phyloP scores from a whole-genome alignment of 805 yeast species.

The Wickerhamiella kurtzmanii region DNA sequence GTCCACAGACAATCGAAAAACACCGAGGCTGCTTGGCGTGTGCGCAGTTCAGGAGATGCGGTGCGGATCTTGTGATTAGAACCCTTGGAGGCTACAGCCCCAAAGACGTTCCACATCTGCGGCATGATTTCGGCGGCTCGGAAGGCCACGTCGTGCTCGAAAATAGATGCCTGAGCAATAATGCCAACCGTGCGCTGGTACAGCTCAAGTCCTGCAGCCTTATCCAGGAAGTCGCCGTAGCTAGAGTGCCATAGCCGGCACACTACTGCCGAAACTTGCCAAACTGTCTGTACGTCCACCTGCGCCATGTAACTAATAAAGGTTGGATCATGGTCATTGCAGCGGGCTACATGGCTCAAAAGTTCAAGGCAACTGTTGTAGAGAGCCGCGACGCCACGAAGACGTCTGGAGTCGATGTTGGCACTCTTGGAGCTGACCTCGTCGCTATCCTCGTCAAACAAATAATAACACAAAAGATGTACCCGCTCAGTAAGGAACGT shows the following conservation, averaged over 20 bases:
- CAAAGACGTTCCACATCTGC: conserved; percentile 82
- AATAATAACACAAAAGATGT: conserved; percentile 71
- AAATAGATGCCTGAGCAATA: conserved; percentile 66
- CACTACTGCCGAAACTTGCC: conserved; percentile 87
- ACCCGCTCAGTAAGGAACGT: conserved; percentile 60
- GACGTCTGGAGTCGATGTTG: conserved; percentile 37
- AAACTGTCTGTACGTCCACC: conserved; percentile 62
- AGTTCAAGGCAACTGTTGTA: conserved; percentile 69
- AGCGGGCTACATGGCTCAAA: conserved; percentile 49
- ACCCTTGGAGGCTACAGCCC: conserved; percentile 35
- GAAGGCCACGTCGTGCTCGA: conserved; percentile 85
- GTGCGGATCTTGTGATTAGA: conserved; percentile 30
- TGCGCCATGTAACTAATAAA: conserved; percentile 66
- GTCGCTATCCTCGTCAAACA: conserved; percentile 40
- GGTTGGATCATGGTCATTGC: conserved; percentile 44
- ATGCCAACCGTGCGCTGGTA: conserved; percentile 27
- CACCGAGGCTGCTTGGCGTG: conserved; percentile 84
- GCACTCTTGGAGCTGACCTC: conserved; percentile 15
- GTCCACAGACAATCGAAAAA: conserved; percentile 84
- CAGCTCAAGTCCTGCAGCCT: conserved; percentile 54
- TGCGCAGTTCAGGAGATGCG: conserved; percentile 36
- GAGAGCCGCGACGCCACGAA: conserved; percentile 59
- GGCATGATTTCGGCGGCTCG: conserved; percentile 89
- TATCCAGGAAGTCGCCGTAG: conserved; percentile 50
- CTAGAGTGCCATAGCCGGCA: conserved; percentile 69